Evolutionary conservation across 164 flowering plant genomes (phyloP).

Genomic region (Annona cherimola): DNA sequence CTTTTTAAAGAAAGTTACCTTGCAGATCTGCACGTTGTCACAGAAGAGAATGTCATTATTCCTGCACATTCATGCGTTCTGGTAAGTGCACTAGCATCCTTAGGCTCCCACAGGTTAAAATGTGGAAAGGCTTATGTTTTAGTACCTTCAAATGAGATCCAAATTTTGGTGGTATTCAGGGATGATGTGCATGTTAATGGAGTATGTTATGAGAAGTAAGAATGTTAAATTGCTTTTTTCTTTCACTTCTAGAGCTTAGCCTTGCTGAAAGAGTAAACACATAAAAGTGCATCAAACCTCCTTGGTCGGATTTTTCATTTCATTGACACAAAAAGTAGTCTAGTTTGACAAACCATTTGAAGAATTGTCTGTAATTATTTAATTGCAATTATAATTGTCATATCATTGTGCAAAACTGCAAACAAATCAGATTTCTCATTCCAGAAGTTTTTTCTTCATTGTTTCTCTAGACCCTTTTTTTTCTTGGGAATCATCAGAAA

Average conservation of each 20-base stretch:
- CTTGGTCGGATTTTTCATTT: too few relatives aligned
- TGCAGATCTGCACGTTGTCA: slow-evolving; percentile 56
- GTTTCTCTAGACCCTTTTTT: background rate
- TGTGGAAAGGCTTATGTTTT: background rate
- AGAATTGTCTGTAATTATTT: too few relatives aligned
- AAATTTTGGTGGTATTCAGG: too few relatives aligned
- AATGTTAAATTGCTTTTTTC: too few relatives aligned
- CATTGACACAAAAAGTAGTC: too few relatives aligned
- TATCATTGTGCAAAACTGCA: too few relatives aligned
- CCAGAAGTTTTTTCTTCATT: background rate
- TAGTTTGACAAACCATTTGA: too few relatives aligned
- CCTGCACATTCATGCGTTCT: slow-evolving; percentile 61
- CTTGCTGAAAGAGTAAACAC: background rate
- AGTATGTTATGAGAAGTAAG: background rate
- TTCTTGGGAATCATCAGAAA: background rate
- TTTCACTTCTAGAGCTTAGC: background rate
- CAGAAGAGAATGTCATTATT: slow-evolving; percentile 34
- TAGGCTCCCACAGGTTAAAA: background rate
- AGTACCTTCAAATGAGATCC: background rate
- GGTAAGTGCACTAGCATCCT: slow-evolving; percentile 32
- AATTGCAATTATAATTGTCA: background rate
- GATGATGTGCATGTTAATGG: background rate
- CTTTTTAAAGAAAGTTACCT: slow-evolving; percentile 55
- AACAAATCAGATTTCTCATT: background rate
- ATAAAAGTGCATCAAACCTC: too few relatives aligned